These are phyloP conservation scores for Syzygium jambos DNA, from an alignment of 345 rosid genomes.

Conservation along the genomic window DNA sequence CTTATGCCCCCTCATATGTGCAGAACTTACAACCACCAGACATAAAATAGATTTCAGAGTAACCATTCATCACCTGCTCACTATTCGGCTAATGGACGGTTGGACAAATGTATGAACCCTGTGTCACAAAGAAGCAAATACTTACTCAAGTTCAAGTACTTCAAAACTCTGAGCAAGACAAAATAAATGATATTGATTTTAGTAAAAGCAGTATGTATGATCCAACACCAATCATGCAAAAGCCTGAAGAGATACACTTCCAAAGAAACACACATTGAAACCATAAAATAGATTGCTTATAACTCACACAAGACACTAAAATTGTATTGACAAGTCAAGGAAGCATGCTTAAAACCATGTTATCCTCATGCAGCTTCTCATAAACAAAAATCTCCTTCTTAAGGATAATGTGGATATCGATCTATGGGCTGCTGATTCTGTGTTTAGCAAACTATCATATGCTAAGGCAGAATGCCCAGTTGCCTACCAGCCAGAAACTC, in stretches of 20 bases:
- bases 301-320: neutral
- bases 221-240: neutral
- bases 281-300: neutral
- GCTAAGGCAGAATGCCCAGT: neutral
- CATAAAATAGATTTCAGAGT: neutral
- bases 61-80: conserved; percentile 59
- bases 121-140: conserved; percentile 16
- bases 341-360: neutral
- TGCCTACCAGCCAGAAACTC: neutral
- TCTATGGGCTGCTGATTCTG: neutral
- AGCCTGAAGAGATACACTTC: neutral
- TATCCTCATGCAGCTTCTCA: neutral
- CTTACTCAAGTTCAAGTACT: neutral
- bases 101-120: conserved; percentile 93
- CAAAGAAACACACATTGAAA: neutral
- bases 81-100: conserved; percentile 83
- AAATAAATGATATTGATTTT: neutral
- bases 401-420: neutral
- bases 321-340: neutral
- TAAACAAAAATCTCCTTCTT: neutral
- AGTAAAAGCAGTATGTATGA: neutral
- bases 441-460: neutral
- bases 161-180: neutral
- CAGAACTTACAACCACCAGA: neutral
- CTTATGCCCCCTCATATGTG: neutral